These are phyloP conservation scores for Gonium pectorale DNA, from an alignment of 139 green algal genomes.

Conservation along the genomic window DNA sequence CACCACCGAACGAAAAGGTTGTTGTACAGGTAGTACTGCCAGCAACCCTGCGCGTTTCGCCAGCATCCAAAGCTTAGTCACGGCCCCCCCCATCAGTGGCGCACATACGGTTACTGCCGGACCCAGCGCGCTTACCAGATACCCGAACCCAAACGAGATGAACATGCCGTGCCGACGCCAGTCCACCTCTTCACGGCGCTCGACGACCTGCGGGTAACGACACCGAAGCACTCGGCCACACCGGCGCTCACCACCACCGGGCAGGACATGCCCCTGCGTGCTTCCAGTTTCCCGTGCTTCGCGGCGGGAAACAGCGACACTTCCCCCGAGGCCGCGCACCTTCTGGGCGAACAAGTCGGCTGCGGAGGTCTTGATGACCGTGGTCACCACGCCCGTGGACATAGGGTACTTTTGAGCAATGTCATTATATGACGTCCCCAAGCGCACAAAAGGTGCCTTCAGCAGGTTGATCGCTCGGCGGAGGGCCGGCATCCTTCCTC, in stretches of 20 bases:
- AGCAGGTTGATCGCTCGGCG: not conserved
- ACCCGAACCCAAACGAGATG: constrained; percentile 84
- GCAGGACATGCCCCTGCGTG: too few species aligned
- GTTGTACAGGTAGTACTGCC: constrained; percentile 93
- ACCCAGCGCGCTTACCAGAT: constrained; percentile 64
- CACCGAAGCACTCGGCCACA: not conserved
- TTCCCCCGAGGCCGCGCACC: too few species aligned
- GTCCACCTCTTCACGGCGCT: constrained; percentile 83
- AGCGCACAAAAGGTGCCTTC: constrained; percentile 57
- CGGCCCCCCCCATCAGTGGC: not conserved
- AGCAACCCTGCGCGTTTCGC: constrained; percentile 75
- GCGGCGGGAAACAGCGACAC: not conserved
- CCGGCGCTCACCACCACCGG: not conserved
- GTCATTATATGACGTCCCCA: constrained; percentile 69
- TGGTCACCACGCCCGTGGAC: constrained; percentile 83
- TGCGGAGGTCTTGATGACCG: constrained; percentile 85
- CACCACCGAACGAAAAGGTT: constrained; percentile 84
- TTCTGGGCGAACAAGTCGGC: constrained; percentile 94
- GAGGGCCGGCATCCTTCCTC: not conserved
- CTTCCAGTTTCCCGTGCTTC: not conserved
- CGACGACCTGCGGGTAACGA: constrained; percentile 80
- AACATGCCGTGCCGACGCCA: constrained; percentile 84
- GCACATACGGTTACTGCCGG: not conserved
- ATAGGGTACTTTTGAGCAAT: constrained; percentile 73
- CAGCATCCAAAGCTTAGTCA: not conserved